Evolutionary conservation across 2,329 filamentous ascomycete species (phyloP).

Genomic region (Hypoxylon sp.): DNA sequence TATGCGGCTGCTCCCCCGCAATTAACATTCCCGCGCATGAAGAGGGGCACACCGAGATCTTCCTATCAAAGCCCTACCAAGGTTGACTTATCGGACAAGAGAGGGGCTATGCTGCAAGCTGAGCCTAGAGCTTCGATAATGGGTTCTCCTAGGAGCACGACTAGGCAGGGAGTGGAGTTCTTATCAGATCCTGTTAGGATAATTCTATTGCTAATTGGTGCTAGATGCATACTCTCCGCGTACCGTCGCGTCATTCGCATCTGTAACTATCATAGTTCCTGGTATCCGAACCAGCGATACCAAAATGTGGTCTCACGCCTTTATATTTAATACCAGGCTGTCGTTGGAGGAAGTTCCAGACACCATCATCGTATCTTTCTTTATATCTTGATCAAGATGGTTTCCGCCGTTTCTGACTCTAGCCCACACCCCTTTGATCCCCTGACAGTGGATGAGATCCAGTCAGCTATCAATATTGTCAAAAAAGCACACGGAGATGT

Average conservation of each 20-base stretch:
- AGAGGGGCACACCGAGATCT: constrained; percentile 43
- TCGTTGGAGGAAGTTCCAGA: not conserved
- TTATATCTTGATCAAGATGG: constrained; percentile 42
- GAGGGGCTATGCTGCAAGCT: constrained; percentile 32
- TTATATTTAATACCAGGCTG: constrained; percentile 28
- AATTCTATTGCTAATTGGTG: constrained; percentile 47
- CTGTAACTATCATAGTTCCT: constrained; percentile 24
- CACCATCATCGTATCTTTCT: constrained; percentile 8
- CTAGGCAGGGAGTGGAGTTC: constrained; percentile 33
- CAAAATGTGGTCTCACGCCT: constrained; percentile 16
- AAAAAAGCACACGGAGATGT: constrained; percentile 78
- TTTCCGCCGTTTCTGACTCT: constrained; percentile 40
- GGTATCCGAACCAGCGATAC: constrained; percentile 12
- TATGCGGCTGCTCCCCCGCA: constrained; percentile 50
- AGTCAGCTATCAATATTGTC: constrained; percentile 76
- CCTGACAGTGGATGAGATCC: constrained; percentile 80
- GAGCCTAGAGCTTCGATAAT: constrained; percentile 38
- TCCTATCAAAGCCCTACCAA: constrained; percentile 40
- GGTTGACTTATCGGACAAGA: constrained; percentile 45
- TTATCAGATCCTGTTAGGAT: constrained; percentile 49
- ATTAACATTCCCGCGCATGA: constrained; percentile 40
- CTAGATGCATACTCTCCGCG: constrained; percentile 27
- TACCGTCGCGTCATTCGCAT: constrained; percentile 35
- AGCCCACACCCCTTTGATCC: constrained; percentile 82
- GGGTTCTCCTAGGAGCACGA: constrained; percentile 25